phyloP scores from a whole-genome alignment of 73 alveolate genomes.

The Paramecium bursaria region DNA sequence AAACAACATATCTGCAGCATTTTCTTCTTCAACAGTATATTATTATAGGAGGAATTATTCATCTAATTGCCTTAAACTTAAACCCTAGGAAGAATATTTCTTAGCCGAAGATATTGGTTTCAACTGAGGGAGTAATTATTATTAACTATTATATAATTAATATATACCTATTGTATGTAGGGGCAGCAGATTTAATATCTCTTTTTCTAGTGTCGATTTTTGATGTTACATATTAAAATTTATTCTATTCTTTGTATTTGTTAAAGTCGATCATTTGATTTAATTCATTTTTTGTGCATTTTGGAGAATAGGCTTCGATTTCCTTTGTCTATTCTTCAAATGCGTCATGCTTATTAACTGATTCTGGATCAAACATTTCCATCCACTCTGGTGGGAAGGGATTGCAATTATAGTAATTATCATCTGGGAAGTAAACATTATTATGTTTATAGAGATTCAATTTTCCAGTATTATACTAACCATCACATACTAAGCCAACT shows the following conservation, averaged over 20 bases:
- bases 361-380: conserved; percentile 76
- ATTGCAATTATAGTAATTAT: conserved; percentile 81
- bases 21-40: not conserved
- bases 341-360: conserved; percentile 62
- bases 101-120: conserved; percentile 39
- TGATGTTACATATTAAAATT: conserved; percentile 5
- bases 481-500: conserved; percentile 73
- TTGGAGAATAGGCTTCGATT: conserved; percentile 69
- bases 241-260: conserved; percentile 24
- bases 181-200: conserved; percentile 42
- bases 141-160: too few species aligned
- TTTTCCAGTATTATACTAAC: conserved; percentile 79
- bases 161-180: not conserved
- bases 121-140: conserved; percentile 14
- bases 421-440: conserved; percentile 83
- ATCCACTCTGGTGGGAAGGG: conserved; percentile 89
- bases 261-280: conserved; percentile 70
- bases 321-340: conserved; percentile 59
- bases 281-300: conserved; percentile 65
- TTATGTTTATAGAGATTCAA: conserved; percentile 75
- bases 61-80: conserved; percentile 36
- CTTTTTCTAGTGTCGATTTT: conserved; percentile 41
- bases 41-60: conserved; percentile 10
- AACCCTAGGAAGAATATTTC: conserved; percentile 4
- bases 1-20: conserved; percentile 17